Evolutionary conservation across 2,329 filamentous ascomycete species (phyloP), one percentile per base, ranked within the genome.

Genomic region (Emergomyces africanus): DNA sequence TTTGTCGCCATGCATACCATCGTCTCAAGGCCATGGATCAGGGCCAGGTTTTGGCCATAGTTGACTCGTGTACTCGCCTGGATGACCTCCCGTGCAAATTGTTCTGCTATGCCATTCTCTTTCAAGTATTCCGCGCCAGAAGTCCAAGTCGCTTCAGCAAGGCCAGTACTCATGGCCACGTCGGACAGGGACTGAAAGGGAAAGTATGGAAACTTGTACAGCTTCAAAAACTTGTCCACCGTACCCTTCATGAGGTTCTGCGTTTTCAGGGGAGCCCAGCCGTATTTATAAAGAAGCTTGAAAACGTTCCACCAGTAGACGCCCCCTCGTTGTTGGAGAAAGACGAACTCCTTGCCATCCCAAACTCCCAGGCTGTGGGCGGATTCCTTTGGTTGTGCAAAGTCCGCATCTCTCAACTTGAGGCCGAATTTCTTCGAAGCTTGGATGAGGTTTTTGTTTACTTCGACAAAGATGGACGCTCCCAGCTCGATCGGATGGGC

Each of bases 1-100:
- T 92, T 86, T 0, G 90, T 88, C 1, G 91, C 88, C 84, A 97
- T 89, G 49, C 90, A 92, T 1, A 95, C 87, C 87, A 96, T 90
- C 1, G 91, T 84, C 67, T 95, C 90, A 0, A 99, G 75, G 0
- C 90, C 94, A 67, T 97, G 91, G 54, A 97, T 94, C 41, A 84
- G 77, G n/a, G 78, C 82, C 14, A 97, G 73, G 65, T 97, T 96
- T 54, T 91, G 89, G 0, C 88, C 94, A 73, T 96, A 99, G 72
- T 97, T 97, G 63, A 96, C 92, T 23, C 94, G 82, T 0, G 94
- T 96, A 60, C 85, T 88, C 1, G 92, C 89, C 73, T 97, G 92
- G 30, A 97, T 83, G 54, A 99, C 83, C 56, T 99, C 89, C 15
- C 83, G 82, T 0, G 85, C 79, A 69, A 95, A 97, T 0, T 77